Evolutionary conservation across 2,329 filamentous ascomycete species (phyloP).

Genomic region (Tolypocladium nubicola): DNA sequence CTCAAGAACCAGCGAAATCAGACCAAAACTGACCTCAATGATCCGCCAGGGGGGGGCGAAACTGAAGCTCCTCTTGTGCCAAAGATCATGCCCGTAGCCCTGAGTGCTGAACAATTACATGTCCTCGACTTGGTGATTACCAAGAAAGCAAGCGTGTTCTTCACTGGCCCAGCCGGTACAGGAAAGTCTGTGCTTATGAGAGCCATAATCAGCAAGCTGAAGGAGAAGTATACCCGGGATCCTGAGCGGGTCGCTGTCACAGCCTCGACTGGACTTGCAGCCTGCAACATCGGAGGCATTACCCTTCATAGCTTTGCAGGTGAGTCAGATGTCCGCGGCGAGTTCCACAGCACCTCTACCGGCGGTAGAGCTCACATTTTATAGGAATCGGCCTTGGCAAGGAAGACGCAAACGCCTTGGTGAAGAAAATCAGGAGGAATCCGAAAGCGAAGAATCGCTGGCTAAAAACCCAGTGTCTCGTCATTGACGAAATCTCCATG

Average conservation of each 20-base stretch:
- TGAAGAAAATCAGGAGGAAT: slow-evolving; percentile 87
- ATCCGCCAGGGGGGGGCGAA: slow-evolving; percentile 27
- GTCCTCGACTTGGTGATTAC: slow-evolving; percentile 77
- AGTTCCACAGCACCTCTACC: neutral
- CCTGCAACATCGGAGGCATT: slow-evolving; percentile 92
- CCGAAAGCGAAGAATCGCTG: slow-evolving; percentile 80
- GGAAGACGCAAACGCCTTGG: slow-evolving; percentile 65
- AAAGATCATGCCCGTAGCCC: slow-evolving; percentile 46
- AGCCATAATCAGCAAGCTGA: slow-evolving; percentile 74
- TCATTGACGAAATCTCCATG: slow-evolving; percentile 97
- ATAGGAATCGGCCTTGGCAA: slow-evolving; percentile 77
- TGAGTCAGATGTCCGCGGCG: slow-evolving; percentile 5
- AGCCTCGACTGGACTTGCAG: slow-evolving; percentile 88
- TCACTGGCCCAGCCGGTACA: slow-evolving; percentile 91
- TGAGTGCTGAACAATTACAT: slow-evolving; percentile 79
- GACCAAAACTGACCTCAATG: slow-evolving; percentile 30
- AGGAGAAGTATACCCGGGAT: slow-evolving; percentile 64
- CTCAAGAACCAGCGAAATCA: slow-evolving; percentile 45
- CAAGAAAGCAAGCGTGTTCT: slow-evolving; percentile 82
- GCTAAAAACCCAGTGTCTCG: slow-evolving; percentile 75
- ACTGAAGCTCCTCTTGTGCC: slow-evolving; percentile 22
- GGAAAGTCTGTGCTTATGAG: slow-evolving; percentile 95
- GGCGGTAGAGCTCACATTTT: neutral
- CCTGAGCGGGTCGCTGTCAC: slow-evolving; percentile 85
- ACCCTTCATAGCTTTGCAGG: slow-evolving; percentile 94